Evolutionary conservation across 2,329 filamentous ascomycete species (phyloP), one percentile per base, ranked within the genome.

Genomic region (Lecanoromycetidae sp.): DNA sequence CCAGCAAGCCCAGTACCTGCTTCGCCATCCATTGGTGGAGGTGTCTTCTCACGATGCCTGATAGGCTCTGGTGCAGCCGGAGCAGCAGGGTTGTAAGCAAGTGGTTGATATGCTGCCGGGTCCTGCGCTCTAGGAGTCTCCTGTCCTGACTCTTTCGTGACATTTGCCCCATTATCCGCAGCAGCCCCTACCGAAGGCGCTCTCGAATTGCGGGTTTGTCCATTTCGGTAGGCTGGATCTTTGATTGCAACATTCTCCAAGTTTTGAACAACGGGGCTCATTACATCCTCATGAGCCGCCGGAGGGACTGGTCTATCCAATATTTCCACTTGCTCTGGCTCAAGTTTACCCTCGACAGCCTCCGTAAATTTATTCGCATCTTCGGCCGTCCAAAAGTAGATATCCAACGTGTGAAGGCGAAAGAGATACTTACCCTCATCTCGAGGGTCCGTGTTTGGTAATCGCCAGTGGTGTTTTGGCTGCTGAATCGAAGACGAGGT

Each of bases 71-170:
- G 78, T 0, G 76, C 77, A n/a, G 76, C 68, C 19, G 78, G 78
- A 4, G 78, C 77, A 8, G 78, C 77, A 13, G 78, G 78, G 54
- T 81, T 81, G 57, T 82, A 82, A n/a, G 75, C 72, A 51, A 78
- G 66, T 3, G 75, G 32, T 17, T 47, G 37, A 19, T 30, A 37
- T 7, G 13, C 37, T 26, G 27, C 37, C 15, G 47, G 44, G n/a
- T 45, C 52, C 36, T 56, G 55, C 27, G 49, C 32, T 23, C 55
- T 40, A 5, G 52, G 50, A 17, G 51, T 42, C 15, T 52, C 50
- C 15, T 50, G 50, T n/a, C 42, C 40, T 12, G 12, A 26, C 15
- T n/a, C 44, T 20, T 43, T 33, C 26, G 36, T 46, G 29, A 55
- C 52, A 38, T 53, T 56, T 17, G 52, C 54, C 42, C 52, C 52